Evolutionary conservation across 2,329 filamentous ascomycete genomes (phyloP).

Genomic region (Diaporthe ampelina): DNA sequence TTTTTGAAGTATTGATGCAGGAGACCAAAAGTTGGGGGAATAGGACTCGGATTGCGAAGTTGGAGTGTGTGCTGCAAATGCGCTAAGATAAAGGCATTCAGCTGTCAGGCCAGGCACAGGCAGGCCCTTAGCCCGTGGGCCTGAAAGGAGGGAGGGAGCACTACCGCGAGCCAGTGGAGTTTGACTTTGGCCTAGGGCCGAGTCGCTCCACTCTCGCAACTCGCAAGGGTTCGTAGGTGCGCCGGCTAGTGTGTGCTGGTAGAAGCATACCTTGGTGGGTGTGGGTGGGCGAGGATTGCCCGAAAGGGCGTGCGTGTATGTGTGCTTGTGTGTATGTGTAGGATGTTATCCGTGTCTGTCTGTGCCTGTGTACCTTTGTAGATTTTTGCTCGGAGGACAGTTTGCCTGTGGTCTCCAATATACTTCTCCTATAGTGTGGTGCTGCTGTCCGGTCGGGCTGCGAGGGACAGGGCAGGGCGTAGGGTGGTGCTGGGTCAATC

Average conservation of each 20-base stretch:
- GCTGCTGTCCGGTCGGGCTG: not conserved
- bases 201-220: constrained; percentile 12
- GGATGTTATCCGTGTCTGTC: no score
- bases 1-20: constrained; percentile 34
- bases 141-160: constrained; percentile 9
- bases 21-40: constrained; percentile 22
- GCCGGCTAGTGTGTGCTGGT: constrained; percentile 6
- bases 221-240: constrained; percentile 24
- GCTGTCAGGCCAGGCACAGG: constrained; percentile 39
- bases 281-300: not conserved
- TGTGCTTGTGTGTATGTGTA: not conserved
- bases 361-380: constrained; percentile 1
- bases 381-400: not conserved
- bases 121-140: constrained; percentile 9
- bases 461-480: constrained; percentile 1
- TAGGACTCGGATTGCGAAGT: constrained; percentile 32
- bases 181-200: constrained; percentile 35
- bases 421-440: not conserved
- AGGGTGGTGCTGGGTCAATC: constrained; percentile 25
- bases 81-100: constrained; percentile 43
- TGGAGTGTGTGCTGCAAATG: constrained; percentile 36
- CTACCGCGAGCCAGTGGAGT: constrained; percentile 34
- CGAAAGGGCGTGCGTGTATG: not conserved
- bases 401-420: constrained; percentile 7
- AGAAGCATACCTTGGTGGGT: constrained; percentile 5